Evolutionary conservation across 2,329 filamentous ascomycete genomes (phyloP), one percentile per base, ranked within the genome.

Genomic region (Colletotrichum plurivorum): DNA sequence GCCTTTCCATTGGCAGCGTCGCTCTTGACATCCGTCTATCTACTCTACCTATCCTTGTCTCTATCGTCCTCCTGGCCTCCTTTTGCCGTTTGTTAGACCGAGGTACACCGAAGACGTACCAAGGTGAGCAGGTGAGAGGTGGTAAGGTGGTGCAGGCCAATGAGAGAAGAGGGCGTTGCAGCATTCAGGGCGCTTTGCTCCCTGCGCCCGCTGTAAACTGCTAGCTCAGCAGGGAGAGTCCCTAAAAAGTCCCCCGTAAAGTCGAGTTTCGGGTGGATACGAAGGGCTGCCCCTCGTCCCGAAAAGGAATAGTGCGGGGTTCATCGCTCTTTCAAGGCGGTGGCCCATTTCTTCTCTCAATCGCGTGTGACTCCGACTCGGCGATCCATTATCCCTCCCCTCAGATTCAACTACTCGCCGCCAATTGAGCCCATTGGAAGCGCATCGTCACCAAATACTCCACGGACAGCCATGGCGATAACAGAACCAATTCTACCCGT

Each of bases 401-500:
- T 56, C 27, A 8, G 41, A 15, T 43, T 18, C 25, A 49, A 39
- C 41, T 43, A 6, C 41, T 20, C 36, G 41, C 49, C 9, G 49
- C 9, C 49, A 54, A 54, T 48, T 60, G 63, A 61, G 39, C 56
- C 22, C 18, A 49, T 57, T n/a, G 36, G 9, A 52, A 36, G 31
- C 22, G 16, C 25, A 25, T 27, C 39, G 43, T 18, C 22, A 27
- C 62, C 53, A 20, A 36, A 36, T 22, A 39, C 16, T 10, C 36
- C 41, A 36, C 56, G 16, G 15, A 57, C 16, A 43, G 22, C 46
- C 0, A 72, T 71, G 71, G 67, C 71, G 45, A 56, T 74, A 56
- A 72, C 72, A 58, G 69, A 71, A 67, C 83, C 83, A 71, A 88
- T 92, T 71, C 80, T 93, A 72, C 92, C 92, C 72, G 81, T 89